Base-by-base conservation (phyloP, 2,329 filamentous ascomycete genomes). In the Fusarium equiseti region DNA sequence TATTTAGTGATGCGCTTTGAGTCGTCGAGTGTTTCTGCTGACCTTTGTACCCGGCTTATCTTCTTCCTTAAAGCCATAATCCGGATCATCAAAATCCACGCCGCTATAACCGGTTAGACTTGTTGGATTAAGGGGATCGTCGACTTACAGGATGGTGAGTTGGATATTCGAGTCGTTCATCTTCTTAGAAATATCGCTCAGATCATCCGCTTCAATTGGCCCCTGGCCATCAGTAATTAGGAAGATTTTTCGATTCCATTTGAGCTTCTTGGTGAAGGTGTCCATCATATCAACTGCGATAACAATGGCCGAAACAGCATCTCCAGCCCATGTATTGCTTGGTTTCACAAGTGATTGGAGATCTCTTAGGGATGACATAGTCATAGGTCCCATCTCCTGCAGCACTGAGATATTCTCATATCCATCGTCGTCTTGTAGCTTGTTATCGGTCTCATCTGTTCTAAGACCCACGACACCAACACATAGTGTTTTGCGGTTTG, bases 11-110 rank as follows among this genome's bases (percentile, higher is more conserved):
- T 42, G 16, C 7, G 3, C 8, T 46, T 15, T 20, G 10, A 5
- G 2, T 3, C 4, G 5, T 38, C 8, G 24, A 8, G n/a, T n/a
- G 3, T 9, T 40, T 22, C n/a, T 59, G 54, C 56, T 43, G 76
- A 91, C 90, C 85, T 98, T 98, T 54, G 80, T 78, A 1, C 79
- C 71, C 20, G 90, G 83, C 78, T 99, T 99, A 70, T 92, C 88
- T 79, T 98, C 94, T 81, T 98, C 95, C 79, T 97, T 97, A 77
- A 93, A 92, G 44, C 95, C 95, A 77, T 91, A 97, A 4, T 97
- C 94, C 2, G 89, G 78, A 78, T 98, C 94, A 77, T 99, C 94
- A 79, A 99, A 98, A 78, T 99, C 96, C 20, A 97, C 89, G 16
- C 96, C 96, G 57, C 92, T 95, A 44, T 16, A 11, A 38, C 35